Evolutionary conservation across 306 rosid species (phyloP).

Genomic region (Prunus fruticosa): DNA sequence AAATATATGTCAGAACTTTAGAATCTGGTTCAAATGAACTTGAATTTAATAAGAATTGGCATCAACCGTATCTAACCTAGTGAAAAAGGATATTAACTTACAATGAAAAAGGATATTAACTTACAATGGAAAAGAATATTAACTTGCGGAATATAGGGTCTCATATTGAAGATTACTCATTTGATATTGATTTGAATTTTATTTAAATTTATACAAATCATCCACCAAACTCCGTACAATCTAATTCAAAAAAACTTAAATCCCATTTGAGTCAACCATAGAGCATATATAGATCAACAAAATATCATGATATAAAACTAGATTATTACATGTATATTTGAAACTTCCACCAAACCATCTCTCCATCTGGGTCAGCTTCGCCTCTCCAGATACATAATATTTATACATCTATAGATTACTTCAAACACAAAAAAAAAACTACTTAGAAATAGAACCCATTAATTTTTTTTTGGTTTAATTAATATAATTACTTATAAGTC

Average conservation of each 20-base stretch:
- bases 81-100: too few relatives aligned
- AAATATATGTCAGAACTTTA: not conserved
- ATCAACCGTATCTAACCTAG: fast-evolving
- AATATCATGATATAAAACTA: not conserved
- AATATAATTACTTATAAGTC: not conserved
- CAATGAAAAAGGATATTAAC: too few relatives aligned
- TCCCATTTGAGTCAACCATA: not conserved
- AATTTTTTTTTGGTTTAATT: not conserved
- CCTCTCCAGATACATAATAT: conserved; percentile 50
- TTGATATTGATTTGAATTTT: not conserved
- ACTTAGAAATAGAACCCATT: not conserved
- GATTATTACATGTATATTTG: not conserved
- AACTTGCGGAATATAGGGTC: too few relatives aligned
- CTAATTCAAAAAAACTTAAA: not conserved
- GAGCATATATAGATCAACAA: not conserved
- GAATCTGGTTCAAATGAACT: not conserved
- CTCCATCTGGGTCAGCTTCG: conserved; percentile 71
- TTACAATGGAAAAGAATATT: too few relatives aligned
- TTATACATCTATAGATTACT: not conserved
- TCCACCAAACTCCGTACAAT: not conserved
- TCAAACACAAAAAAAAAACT: too few relatives aligned
- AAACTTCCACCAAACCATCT: not conserved
- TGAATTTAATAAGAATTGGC: not conserved
- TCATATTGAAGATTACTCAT: too few relatives aligned
- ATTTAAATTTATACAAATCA: not conserved